A percentile compares a stretch with the other conserved stretches of the same genome.
phyloP scores from a whole-genome alignment of 768 basidiomycete genomes.

The Phlebiopsis gigantea region DNA sequence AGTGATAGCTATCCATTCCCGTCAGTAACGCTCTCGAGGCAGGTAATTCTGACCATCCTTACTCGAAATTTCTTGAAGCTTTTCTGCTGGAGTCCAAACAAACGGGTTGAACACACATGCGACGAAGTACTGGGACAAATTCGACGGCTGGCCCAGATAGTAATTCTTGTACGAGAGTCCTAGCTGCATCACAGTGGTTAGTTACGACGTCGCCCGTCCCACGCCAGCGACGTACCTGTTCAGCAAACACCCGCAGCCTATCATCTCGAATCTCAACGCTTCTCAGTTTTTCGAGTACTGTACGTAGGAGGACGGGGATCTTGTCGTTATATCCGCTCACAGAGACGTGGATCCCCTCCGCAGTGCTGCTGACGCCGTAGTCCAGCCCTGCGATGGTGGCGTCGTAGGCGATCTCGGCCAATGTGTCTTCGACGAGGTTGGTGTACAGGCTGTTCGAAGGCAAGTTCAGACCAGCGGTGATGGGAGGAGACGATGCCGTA shows the following conservation, averaged over 20 bases:
- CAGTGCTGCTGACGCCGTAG: slow-evolving; percentile 29
- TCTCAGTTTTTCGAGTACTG: slow-evolving; percentile 36
- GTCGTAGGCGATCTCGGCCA: slow-evolving; percentile 48
- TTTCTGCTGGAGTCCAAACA: slow-evolving; percentile 37
- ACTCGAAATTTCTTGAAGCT: slow-evolving; percentile 36
- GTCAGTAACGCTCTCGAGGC: neutral
- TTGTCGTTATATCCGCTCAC: slow-evolving; percentile 51
- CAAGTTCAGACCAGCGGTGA: neutral
- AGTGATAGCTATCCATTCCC: slow-evolving; percentile 29
- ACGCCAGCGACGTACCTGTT: slow-evolving; percentile 31
- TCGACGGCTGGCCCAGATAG: slow-evolving; percentile 27
- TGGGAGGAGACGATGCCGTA: slow-evolving; percentile 20
- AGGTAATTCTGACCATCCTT: slow-evolving; percentile 14
- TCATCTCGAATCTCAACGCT: slow-evolving; percentile 33
- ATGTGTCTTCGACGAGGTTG: slow-evolving; percentile 36
- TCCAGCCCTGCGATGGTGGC: slow-evolving; percentile 45
- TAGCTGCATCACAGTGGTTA: too few relatives aligned
- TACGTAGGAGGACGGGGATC: slow-evolving; percentile 37
- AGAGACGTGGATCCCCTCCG: slow-evolving; percentile 33
- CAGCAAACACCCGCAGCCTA: slow-evolving; percentile 39
- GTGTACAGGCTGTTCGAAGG: slow-evolving; percentile 18
- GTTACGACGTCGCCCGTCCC: slow-evolving; percentile 15
- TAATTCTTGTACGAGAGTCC: slow-evolving; percentile 37
- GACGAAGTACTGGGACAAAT: slow-evolving; percentile 31
- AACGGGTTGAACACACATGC: slow-evolving; percentile 34